A percentile compares a stretch with the other conserved stretches of the same genome.
These are phyloP conservation scores for Xylogone sp. DNA, from an alignment of 2,329 filamentous ascomycete genomes.

Conservation along the genomic window DNA sequence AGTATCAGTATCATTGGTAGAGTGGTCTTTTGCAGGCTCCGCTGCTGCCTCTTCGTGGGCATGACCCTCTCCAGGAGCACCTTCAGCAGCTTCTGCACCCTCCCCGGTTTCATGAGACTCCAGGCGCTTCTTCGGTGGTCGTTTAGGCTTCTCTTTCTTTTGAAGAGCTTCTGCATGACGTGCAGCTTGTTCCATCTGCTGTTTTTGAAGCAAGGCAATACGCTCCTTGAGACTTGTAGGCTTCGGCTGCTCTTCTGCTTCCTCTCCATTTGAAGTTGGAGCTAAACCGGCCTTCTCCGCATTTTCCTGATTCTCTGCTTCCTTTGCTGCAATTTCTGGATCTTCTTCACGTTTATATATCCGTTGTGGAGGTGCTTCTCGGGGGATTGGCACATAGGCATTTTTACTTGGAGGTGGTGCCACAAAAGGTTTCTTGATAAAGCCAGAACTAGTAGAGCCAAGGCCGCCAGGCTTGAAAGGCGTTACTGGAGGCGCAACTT, in stretches of 20 bases:
- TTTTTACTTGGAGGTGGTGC: conserved; percentile 90
- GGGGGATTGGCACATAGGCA: conserved; percentile 76
- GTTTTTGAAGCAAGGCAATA: conserved; percentile 89
- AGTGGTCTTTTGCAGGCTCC: conserved; percentile 37
- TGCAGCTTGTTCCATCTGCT: conserved; percentile 85
- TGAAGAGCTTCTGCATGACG: conserved; percentile 72
- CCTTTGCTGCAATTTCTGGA: conserved; percentile 62
- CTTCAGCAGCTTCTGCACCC: conserved; percentile 30
- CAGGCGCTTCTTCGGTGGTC: conserved; percentile 63
- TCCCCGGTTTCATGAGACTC: conserved; percentile 42
- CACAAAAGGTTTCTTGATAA: conserved; percentile 96
- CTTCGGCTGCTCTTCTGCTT: conserved; percentile 78
- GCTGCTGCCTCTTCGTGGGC: conserved; percentile 44
- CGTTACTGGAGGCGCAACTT: conserved; percentile 78
- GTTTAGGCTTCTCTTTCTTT: conserved; percentile 87
- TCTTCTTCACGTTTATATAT: conserved; percentile 87
- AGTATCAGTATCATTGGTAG: conserved; percentile 61
- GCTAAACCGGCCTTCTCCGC: conserved; percentile 66
- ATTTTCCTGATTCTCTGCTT: conserved; percentile 61
- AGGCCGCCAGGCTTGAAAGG: conserved; percentile 79
- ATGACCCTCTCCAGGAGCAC: conserved; percentile 39
- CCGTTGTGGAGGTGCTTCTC: conserved; percentile 68
- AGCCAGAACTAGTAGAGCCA: conserved; percentile 56
- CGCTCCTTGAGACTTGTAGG: conserved; percentile 91
- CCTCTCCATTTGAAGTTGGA: conserved; percentile 41